Percentiles rank a stretch among this genome's conserved stretches.
Evolutionary conservation across 2,329 filamentous ascomycete genomes (phyloP).

Genomic region (Ambrosiella xylebori): DNA sequence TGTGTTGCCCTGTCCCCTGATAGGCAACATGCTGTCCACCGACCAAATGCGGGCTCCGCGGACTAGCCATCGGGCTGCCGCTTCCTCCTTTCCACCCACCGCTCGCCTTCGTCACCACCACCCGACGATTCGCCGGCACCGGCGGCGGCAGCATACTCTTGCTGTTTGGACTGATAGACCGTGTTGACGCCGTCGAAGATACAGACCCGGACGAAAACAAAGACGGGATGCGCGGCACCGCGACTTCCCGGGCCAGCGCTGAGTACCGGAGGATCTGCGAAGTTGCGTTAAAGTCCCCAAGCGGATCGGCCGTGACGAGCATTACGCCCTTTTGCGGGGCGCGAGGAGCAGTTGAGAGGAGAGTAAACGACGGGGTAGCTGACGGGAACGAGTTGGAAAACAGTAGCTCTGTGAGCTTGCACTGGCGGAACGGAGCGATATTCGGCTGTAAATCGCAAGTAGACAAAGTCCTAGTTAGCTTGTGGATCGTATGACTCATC

Average conservation of each 20-base stretch:
- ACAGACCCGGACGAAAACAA: constrained; percentile 31
- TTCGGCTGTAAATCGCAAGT: constrained; percentile 33
- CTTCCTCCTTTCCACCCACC: constrained; percentile 5
- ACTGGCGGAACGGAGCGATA: constrained; percentile 64
- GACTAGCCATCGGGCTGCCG: background rate
- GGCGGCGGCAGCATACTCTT: constrained; percentile 4
- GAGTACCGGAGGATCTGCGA: constrained; percentile 92
- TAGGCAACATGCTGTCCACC: constrained; percentile 12
- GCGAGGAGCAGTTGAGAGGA: constrained; percentile 28
- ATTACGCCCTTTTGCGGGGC: constrained; percentile 80
- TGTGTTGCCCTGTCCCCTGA: constrained; percentile 16
- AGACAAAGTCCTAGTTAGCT: background rate
- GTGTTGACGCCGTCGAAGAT: constrained; percentile 2
- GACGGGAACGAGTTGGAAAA: constrained; percentile 81
- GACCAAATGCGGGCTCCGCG: background rate
- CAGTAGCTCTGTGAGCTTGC: constrained; percentile 68
- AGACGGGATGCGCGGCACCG: constrained; percentile 74
- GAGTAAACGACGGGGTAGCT: constrained; percentile 25
- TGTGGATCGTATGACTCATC: background rate
- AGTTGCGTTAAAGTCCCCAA: constrained; percentile 91
- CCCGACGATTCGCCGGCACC: constrained; percentile 3
- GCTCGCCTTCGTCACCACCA: background rate
- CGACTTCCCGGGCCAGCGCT: constrained; percentile 80
- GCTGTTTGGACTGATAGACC: constrained; percentile 3
- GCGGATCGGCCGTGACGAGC: constrained; percentile 87